These are phyloP conservation scores for Xylariales sp. DNA, from an alignment of 2,329 filamentous ascomycete species.

Conservation along the genomic window DNA sequence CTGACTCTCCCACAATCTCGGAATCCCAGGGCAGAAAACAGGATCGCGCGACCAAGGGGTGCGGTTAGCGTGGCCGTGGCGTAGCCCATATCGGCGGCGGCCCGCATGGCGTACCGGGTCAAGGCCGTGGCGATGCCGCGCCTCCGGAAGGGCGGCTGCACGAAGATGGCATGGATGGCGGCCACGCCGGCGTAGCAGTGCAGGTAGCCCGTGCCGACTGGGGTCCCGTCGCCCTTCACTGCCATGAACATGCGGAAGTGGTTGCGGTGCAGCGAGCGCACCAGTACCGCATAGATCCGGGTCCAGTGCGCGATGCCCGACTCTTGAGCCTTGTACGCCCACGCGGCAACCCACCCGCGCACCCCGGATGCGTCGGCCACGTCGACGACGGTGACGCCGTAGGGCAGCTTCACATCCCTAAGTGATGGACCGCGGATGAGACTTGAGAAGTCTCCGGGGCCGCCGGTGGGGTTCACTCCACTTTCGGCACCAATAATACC, in stretches of 20 bases:
- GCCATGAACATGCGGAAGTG: slow-evolving; percentile 13
- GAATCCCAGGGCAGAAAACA: slow-evolving; percentile 8
- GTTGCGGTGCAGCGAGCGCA: slow-evolving; percentile 5
- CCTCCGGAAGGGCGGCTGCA: slow-evolving; percentile 5
- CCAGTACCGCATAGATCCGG: slow-evolving; percentile 7
- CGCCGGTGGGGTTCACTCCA: too few species aligned
- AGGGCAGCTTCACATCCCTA: neutral
- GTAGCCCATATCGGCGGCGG: slow-evolving; percentile 8
- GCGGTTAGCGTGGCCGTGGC: slow-evolving; percentile 9
- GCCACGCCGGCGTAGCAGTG: slow-evolving; percentile 11
- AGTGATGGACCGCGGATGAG: too few species aligned
- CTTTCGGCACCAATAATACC: too few species aligned
- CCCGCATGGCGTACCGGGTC: slow-evolving; percentile 3
- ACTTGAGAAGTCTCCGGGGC: too few species aligned
- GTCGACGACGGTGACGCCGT: neutral
- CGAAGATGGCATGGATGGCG: slow-evolving; percentile 10
- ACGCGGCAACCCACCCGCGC: slow-evolving; percentile 10
- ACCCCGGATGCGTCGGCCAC: slow-evolving; percentile 1
- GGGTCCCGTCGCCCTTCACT: neutral
- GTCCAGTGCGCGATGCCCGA: slow-evolving; percentile 10
- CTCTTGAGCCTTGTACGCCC: slow-evolving; percentile 7
- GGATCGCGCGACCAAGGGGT: neutral
- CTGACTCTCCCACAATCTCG: slow-evolving; percentile 9
- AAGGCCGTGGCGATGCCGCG: slow-evolving; percentile 7
- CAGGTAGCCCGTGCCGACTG: slow-evolving; percentile 10